These are phyloP conservation scores for Suillus subluteus DNA, from an alignment of 768 basidiomycete species.

Conservation along the genomic window DNA sequence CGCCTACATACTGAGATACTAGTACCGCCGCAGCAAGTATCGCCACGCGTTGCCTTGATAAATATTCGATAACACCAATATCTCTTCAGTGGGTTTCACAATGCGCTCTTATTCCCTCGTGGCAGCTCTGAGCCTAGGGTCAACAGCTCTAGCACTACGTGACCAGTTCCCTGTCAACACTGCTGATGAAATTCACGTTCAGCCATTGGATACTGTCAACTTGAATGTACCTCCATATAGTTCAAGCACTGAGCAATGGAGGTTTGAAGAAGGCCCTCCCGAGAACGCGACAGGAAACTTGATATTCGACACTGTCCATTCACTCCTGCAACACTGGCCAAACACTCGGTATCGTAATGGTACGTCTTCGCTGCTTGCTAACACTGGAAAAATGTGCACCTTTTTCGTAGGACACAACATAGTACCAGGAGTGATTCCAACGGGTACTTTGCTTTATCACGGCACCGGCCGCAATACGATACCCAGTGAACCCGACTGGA, in stretches of 20 bases:
- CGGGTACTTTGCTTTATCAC: slow-evolving; percentile 42
- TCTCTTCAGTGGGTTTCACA: neutral
- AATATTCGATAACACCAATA: neutral
- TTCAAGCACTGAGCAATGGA: slow-evolving; percentile 17
- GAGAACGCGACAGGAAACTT: slow-evolving; percentile 35
- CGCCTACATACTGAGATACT: neutral
- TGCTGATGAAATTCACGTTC: neutral
- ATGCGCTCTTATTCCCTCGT: neutral
- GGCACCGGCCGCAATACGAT: slow-evolving; percentile 22
- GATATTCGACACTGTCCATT: slow-evolving; percentile 39
- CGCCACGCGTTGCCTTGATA: neutral
- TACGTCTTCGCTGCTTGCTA: neutral
- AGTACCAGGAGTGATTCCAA: slow-evolving; percentile 37
- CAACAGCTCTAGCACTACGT: neutral
- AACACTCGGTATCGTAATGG: slow-evolving; percentile 43
- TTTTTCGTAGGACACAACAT: slow-evolving; percentile 29
- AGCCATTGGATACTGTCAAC: neutral
- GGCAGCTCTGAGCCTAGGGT: neutral
- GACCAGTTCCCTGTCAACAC: neutral
- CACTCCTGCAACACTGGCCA: slow-evolving; percentile 42
- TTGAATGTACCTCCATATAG: neutral
- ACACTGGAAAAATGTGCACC: neutral
- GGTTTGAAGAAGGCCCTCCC: slow-evolving; percentile 23
- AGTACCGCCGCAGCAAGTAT: neutral
- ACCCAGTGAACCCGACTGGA: slow-evolving; percentile 37